phyloP scores from a whole-genome alignment of 805 yeast genomes.

The Metschnikowia henanensis region DNA sequence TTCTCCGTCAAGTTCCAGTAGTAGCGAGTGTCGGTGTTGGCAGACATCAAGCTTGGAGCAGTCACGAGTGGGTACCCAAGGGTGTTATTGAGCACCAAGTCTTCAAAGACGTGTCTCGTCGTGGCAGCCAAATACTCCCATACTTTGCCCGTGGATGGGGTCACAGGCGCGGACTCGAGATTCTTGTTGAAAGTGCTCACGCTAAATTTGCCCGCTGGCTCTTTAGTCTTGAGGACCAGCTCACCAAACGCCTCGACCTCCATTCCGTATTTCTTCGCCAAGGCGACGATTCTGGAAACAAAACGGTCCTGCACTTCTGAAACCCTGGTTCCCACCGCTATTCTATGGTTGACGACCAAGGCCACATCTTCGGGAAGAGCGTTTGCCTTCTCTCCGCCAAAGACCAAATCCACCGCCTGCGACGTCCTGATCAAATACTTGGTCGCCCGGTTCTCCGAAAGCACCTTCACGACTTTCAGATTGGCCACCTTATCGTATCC shows the following conservation, averaged over 20 bases:
- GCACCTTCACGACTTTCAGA: slow-evolving; percentile 30
- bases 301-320: slow-evolving; percentile 42
- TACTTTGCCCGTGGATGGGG: slow-evolving; percentile 36
- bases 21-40: slow-evolving; percentile 61
- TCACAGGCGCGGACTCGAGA: slow-evolving; percentile 53
- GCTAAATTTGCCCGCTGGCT: slow-evolving; percentile 43
- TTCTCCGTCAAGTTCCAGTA: slow-evolving; percentile 57
- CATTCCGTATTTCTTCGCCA: slow-evolving; percentile 48
- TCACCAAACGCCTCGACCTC: slow-evolving; percentile 45
- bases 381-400: slow-evolving; percentile 75
- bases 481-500: slow-evolving; percentile 35
- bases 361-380: slow-evolving; percentile 69
- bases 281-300: slow-evolving; percentile 30
- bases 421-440: slow-evolving; percentile 56
- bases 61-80: slow-evolving; percentile 32
- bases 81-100: slow-evolving; percentile 23
- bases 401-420: slow-evolving; percentile 64
- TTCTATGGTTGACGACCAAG: slow-evolving; percentile 61
- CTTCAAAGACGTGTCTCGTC: slow-evolving; percentile 21
- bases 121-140: slow-evolving; percentile 20
- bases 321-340: slow-evolving; percentile 55
- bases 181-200: slow-evolving; percentile 22
- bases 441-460: slow-evolving; percentile 19
- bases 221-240: slow-evolving; percentile 23
- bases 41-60: slow-evolving; percentile 54